A percentile compares a stretch with the other conserved stretches of the same genome.
phyloP scores from a whole-genome alignment of 1,139 yeast genomes.

The Taphrina wiesneri region DNA sequence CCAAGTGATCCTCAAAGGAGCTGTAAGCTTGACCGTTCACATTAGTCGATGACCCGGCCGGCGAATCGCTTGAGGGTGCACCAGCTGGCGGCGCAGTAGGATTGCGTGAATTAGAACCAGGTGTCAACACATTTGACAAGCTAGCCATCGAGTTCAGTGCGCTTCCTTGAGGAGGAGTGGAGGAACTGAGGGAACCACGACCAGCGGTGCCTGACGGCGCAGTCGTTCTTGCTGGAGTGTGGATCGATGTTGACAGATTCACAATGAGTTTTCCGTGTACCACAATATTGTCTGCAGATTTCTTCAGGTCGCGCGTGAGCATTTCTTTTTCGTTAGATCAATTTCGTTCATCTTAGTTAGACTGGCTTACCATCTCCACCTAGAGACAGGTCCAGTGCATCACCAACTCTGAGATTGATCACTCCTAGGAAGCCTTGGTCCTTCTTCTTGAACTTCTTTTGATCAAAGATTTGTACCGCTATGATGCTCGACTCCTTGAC shows the following conservation, averaged over 20 bases:
- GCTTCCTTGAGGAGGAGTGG: conserved; percentile 41
- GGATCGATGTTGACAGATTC: conserved; percentile 49
- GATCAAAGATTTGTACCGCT: conserved; percentile 94
- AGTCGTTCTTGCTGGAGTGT: conserved; percentile 48
- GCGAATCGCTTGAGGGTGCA: conserved; percentile 40
- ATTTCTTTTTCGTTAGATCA: conserved; percentile 56
- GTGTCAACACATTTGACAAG: conserved; percentile 36
- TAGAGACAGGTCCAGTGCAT: conserved; percentile 72
- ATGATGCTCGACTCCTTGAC: conserved; percentile 83
- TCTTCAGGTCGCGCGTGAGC: conserved; percentile 85
- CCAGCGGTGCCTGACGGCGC: conserved; percentile 33
- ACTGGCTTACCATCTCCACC: conserved; percentile 47
- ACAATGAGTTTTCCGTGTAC: conserved; percentile 90
- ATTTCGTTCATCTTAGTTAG: background rate
- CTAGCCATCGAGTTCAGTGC: conserved; percentile 33
- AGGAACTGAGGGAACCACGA: conserved; percentile 35
- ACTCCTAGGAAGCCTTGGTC: conserved; percentile 99
- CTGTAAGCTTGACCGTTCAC: conserved; percentile 62
- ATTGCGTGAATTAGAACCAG: conserved; percentile 32
- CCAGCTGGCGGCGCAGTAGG: conserved; percentile 13
- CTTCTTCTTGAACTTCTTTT: conserved; percentile 93
- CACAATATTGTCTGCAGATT: conserved; percentile 85
- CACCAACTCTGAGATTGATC: conserved; percentile 85
- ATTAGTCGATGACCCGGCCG: conserved; percentile 41
- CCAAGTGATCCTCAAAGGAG: conserved; percentile 94